Conservation (phyloP, 495 filamentous ascomycete species). For the Arthonia radiata region DNA sequence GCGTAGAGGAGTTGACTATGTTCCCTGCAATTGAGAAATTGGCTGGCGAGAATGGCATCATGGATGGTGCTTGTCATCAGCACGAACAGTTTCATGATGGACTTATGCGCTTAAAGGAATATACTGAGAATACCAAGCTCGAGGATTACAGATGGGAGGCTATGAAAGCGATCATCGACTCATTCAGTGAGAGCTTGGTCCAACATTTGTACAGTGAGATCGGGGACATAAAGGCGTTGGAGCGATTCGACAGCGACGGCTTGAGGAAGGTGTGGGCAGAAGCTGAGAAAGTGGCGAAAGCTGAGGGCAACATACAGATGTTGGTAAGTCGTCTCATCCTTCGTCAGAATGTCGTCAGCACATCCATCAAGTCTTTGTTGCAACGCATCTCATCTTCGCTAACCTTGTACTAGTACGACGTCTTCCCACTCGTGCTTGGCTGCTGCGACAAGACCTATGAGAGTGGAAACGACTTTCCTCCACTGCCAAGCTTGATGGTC, state of each 20-base stretch:
- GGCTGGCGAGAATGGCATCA: background rate
- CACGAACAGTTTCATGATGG: slow-evolving; percentile 1
- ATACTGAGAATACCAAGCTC: background rate
- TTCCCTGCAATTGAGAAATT: slow-evolving; percentile 1
- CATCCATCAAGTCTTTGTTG: no score
- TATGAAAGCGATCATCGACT: slow-evolving; percentile 2
- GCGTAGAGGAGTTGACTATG: slow-evolving; percentile 1
- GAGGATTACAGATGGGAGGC: background rate
- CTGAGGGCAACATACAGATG: background rate
- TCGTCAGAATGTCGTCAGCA: no score
- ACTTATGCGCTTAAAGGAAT: slow-evolving; percentile 1
- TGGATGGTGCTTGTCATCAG: background rate
- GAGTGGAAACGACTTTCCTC: slow-evolving; percentile 2
- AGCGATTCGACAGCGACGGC: background rate
- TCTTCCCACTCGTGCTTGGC: slow-evolving; percentile 2
- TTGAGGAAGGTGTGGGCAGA: no score
- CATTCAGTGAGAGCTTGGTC: slow-evolving; percentile 1
- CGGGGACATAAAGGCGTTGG: background rate
- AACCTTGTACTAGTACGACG: no score
- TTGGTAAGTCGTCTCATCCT: no score
- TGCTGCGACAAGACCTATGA: slow-evolving; percentile 1
- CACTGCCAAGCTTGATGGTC: slow-evolving; percentile 1
- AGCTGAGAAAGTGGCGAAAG: slow-evolving; percentile 1
- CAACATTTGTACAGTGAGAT: slow-evolving; percentile 2
- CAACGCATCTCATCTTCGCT: no score